Conservation (phyloP, 129 eudicot species). For the Flaveria sonorensis region DNA sequence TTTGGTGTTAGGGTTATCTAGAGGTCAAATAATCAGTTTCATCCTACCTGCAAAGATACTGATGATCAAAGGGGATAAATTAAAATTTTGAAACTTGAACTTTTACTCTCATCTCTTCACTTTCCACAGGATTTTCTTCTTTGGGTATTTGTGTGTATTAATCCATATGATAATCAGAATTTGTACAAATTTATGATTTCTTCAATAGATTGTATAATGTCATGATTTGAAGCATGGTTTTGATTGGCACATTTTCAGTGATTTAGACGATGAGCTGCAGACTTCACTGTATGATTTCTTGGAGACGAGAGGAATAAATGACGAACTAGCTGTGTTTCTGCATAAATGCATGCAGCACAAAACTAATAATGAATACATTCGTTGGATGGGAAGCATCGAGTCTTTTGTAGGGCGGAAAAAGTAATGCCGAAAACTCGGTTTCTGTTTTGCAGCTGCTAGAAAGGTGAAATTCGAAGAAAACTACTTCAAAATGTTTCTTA, state of each 20-base stretch:
- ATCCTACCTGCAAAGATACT: background rate
- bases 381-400: constrained; percentile 67
- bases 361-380: constrained; percentile 61
- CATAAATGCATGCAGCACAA: constrained; percentile 62
- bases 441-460: constrained; percentile 6
- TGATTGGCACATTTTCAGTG: constrained; percentile 49
- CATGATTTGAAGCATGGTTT: constrained; percentile 10
- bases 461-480: background rate
- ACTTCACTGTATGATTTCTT: constrained; percentile 65
- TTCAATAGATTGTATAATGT: background rate
- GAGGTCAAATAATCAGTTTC: background rate
- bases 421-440: constrained; percentile 8
- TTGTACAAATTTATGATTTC: background rate
- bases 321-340: constrained; percentile 61
- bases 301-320: constrained; percentile 71
- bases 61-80: background rate
- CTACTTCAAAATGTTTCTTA: background rate
- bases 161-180: background rate
- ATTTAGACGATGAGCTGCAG: constrained; percentile 77
- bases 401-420: constrained; percentile 55
- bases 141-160: background rate
- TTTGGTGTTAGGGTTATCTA: background rate
- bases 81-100: background rate
- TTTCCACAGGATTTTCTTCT: background rate
- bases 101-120: background rate